These are phyloP conservation scores for Ilex asprella DNA, from an alignment of 257 asterid genomes.

Conservation along the genomic window DNA sequence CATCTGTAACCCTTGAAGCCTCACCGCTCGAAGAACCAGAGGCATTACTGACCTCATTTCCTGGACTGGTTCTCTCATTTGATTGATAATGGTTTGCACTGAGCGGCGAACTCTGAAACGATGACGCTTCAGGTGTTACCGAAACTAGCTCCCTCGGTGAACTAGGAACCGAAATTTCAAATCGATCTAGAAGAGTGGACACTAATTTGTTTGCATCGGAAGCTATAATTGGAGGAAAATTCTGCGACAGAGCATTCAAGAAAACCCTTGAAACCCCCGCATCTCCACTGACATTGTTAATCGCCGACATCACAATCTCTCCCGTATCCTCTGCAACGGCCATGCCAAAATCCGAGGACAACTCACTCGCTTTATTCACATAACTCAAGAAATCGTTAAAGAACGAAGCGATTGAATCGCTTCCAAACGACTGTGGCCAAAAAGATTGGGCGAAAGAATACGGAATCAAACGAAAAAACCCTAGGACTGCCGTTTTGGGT, in stretches of 20 bases:
- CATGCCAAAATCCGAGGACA: constrained; percentile 51
- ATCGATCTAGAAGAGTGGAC: constrained; percentile 53
- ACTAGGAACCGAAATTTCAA: constrained; percentile 43
- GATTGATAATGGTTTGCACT: constrained; percentile 45
- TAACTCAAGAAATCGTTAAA: constrained; percentile 53
- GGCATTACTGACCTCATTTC: constrained; percentile 23
- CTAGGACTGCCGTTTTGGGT: constrained; percentile 64
- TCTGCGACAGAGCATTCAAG: constrained; percentile 50
- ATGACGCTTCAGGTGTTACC: constrained; percentile 34
- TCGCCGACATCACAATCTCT: constrained; percentile 52
- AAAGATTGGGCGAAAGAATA: constrained; percentile 47
- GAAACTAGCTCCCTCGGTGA: constrained; percentile 43
- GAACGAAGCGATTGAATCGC: constrained; percentile 57
- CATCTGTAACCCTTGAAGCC: constrained; percentile 30
- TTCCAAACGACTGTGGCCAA: constrained; percentile 85
- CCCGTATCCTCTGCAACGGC: constrained; percentile 82
- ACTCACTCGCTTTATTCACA: constrained; percentile 49
- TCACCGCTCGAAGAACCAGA: constrained; percentile 32
- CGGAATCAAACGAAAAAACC: constrained; percentile 76
- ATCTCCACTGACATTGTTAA: constrained; percentile 30
- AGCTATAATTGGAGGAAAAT: constrained; percentile 69
- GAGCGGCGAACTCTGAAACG: constrained; percentile 53
- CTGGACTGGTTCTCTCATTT: constrained; percentile 17
- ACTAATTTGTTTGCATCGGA: constrained; percentile 69
- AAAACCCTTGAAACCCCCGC: constrained; percentile 43